These are phyloP conservation scores for Wickerhamomyces silvicola DNA, from an alignment of 805 yeast species.

Conservation along the genomic window DNA sequence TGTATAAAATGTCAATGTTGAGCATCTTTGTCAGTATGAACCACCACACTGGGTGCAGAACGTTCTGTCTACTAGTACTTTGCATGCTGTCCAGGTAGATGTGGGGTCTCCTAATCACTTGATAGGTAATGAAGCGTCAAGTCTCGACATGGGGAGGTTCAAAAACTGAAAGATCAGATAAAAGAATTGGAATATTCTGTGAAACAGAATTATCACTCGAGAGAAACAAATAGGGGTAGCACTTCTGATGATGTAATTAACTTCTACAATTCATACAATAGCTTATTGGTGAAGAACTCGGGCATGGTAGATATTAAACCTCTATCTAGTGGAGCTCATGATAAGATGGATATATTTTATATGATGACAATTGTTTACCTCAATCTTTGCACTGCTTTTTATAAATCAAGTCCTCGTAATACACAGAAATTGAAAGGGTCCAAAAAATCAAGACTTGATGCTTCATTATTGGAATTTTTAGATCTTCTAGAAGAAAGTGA, in stretches of 20 bases:
- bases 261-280: slow-evolving; percentile 15
- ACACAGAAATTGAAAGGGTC: slow-evolving; percentile 4
- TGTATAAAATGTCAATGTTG: slow-evolving; percentile 27
- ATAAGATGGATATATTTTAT: slow-evolving; percentile 17
- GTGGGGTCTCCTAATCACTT: no score
- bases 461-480: slow-evolving; percentile 14
- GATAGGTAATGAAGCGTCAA: no score
- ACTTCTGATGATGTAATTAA: slow-evolving; percentile 11
- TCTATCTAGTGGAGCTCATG: slow-evolving; percentile 12
- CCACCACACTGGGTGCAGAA: slow-evolving; percentile 21
- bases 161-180: slow-evolving; percentile 5
- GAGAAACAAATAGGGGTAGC: no score
- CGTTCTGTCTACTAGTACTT: neutral
- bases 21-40: slow-evolving; percentile 21
- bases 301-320: slow-evolving; percentile 24
- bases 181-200: slow-evolving; percentile 4
- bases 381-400: slow-evolving; percentile 13
- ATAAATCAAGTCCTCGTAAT: slow-evolving; percentile 10
- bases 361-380: slow-evolving; percentile 18
- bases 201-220: neutral
- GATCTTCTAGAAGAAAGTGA: slow-evolving; percentile 18
- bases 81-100: neutral
- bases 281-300: slow-evolving; percentile 18
- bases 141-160: slow-evolving; percentile 11
- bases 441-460: slow-evolving; percentile 18